Percentiles rank a stretch among this genome's conserved stretches.
phyloP scores from a whole-genome alignment of 2,329 filamentous ascomycete genomes.

The Colletotrichum salicis region DNA sequence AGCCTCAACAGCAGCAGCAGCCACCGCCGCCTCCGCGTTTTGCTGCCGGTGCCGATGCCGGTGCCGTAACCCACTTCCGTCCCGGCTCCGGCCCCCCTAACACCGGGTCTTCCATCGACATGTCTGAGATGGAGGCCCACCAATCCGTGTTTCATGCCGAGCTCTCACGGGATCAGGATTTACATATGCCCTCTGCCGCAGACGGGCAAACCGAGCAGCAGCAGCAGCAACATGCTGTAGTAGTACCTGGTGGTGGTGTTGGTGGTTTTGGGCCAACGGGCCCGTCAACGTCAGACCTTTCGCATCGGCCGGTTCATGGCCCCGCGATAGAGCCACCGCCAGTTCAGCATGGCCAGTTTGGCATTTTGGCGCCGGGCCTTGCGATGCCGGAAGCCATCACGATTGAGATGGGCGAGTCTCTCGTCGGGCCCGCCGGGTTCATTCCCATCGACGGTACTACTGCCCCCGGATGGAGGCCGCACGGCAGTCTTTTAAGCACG shows the following conservation, averaged over 20 bases:
- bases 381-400: slow-evolving; percentile 43
- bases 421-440: slow-evolving; percentile 43
- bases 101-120: slow-evolving; percentile 1
- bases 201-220: slow-evolving; percentile 20
- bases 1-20: slow-evolving; percentile 36
- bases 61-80: slow-evolving; percentile 30
- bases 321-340: not conserved
- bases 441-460: slow-evolving; percentile 30
- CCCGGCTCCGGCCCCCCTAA: slow-evolving; percentile 30
- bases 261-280: not conserved
- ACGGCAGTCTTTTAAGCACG: slow-evolving; percentile 61
- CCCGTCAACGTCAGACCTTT: not conserved
- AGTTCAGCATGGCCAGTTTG: slow-evolving; percentile 55
- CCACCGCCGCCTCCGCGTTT: slow-evolving; percentile 30
- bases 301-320: not conserved
- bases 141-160: slow-evolving; percentile 15
- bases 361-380: slow-evolving; percentile 53
- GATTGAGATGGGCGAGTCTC: slow-evolving; percentile 49
- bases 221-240: slow-evolving; percentile 16
- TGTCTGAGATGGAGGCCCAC: slow-evolving; percentile 14
- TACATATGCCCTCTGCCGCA: not conserved
- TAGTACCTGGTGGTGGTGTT: not conserved
- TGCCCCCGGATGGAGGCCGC: slow-evolving; percentile 44
- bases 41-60: slow-evolving; percentile 13
- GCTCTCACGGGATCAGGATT: not conserved